phyloP scores from a whole-genome alignment of 2,329 filamentous ascomycete genomes.

The Pestalotiopsis sp. region DNA sequence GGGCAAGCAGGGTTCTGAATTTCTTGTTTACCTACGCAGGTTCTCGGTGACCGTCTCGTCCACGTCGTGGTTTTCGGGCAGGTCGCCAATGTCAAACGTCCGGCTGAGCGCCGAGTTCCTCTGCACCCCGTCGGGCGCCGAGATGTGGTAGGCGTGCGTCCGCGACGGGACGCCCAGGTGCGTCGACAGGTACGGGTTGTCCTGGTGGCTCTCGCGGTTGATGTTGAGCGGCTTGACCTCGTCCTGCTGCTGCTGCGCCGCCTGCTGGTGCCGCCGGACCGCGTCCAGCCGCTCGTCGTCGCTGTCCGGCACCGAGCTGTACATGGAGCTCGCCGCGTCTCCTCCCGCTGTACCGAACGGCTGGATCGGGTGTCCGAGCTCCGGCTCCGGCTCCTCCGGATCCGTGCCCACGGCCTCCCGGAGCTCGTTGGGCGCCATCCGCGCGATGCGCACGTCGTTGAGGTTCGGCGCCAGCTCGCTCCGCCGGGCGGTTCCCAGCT shows the following conservation, averaged over 20 bases:
- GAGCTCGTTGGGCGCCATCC: background rate
- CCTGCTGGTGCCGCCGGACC: background rate
- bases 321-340: background rate
- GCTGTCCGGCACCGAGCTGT: background rate
- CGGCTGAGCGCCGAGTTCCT: background rate
- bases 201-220: background rate
- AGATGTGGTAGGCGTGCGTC: background rate
- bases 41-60: background rate
- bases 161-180: conserved; percentile 4
- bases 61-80: background rate
- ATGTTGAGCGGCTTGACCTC: background rate
- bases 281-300: background rate
- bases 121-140: background rate
- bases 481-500: background rate
- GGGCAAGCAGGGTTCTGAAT: background rate
- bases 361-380: background rate
- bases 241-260: background rate
- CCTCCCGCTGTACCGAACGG: background rate
- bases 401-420: background rate
- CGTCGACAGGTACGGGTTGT: conserved; percentile 3
- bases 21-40: background rate
- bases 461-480: background rate
- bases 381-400: background rate
- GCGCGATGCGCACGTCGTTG: background rate
- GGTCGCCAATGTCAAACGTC: background rate